Base-by-base conservation (phyloP, 176 grass and related monocot genomes). In the Carex cristatella region DNA sequence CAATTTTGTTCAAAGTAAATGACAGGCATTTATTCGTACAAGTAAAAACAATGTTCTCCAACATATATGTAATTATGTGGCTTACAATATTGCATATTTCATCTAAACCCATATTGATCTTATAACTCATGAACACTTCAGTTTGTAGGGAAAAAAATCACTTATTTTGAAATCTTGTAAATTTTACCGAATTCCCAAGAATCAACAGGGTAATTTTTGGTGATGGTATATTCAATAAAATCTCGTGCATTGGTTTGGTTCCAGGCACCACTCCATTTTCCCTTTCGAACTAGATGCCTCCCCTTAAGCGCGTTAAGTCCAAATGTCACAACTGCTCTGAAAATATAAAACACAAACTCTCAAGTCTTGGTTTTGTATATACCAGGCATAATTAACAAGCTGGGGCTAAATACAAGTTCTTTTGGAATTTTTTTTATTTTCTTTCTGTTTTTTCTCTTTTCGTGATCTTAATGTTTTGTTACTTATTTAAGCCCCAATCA, bases 131-230 rank as follows among this genome's bases (percentile, higher is more conserved):
- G 53, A 16, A 33, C 13, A 58, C 28, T 35, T 32, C 19, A 79
- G 49, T 32, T 32, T 78, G 73, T 4, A 32, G 23, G 13, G 49
- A 2, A 56, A 56, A 53, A 31, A 57, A 18, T 48, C 27, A 57
- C 27, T 35, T 35, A 8, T 56, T 58, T 78, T 87, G 44, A 19
- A 11, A 2, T 61, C 23, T 23, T 15, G 83, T 63, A 80, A 81
- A 77, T 61, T 89, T 89, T 93, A 98, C 95, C 95, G n/a, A 98
- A 93, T 93, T 98, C 95, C 95, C 95, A 98, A 46, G 95, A 98
- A 91, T 98, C 95, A 56, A 98, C 89, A 64, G 86, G 88, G 79
- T 98, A 98, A 48, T 88, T 85, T 81, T 81, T 91, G 13, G 86
- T 87, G 61, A 87, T 85, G 46, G 93, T 93, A 51, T 95, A 94